Base-by-base conservation (phyloP, 2,329 filamentous ascomycete genomes). In the Fusarium sp. region DNA sequence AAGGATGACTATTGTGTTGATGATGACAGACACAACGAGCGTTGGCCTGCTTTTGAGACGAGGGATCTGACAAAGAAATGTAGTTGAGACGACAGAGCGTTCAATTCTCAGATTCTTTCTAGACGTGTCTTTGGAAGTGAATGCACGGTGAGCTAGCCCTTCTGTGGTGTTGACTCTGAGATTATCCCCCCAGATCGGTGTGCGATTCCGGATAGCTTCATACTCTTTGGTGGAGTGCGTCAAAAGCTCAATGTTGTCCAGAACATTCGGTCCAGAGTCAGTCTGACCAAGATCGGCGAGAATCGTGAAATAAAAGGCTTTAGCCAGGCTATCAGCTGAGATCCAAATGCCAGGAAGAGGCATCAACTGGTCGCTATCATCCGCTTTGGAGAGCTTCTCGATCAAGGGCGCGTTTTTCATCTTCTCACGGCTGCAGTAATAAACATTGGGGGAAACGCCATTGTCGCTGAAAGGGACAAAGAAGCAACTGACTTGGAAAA, bases 261-360 rank as follows among this genome's bases (percentile, higher is more conserved):
- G 41, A 0, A 47, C 34, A 9, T 47, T 59, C 0, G 28, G 18
- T 0, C 52, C 34, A 9, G 32, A 26, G 11, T 28, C 26, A 1
- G 2, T 17, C 41, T 48, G 60, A 2, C 52, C 52, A 10, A 59
- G 60, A 4, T 62, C 52, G 0, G 60, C 32, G 1, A 59, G 13
- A 8, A 59, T 48, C 3, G 52, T 59, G 2, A 59, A 62, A 10
- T 47, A 62, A 1, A 59, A 62, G 0, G 41, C 41, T 6, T 38
- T 58, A 1, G 60, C 32, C 10, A 59, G 6, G 3, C 2, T 59
- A n/a, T 59, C n/a, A 0, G 60, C 60, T 0, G 34, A 58, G 1
- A 47, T 38, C 52, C 52, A 62, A 18, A 59, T 62, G 5, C 34
- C 52, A 10, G 60, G 41, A 0, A 62, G 17, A 0, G 52, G 60